Conservation (phyloP, 192 early-diverging fungal genomes). For the Podila minutissima region DNA sequence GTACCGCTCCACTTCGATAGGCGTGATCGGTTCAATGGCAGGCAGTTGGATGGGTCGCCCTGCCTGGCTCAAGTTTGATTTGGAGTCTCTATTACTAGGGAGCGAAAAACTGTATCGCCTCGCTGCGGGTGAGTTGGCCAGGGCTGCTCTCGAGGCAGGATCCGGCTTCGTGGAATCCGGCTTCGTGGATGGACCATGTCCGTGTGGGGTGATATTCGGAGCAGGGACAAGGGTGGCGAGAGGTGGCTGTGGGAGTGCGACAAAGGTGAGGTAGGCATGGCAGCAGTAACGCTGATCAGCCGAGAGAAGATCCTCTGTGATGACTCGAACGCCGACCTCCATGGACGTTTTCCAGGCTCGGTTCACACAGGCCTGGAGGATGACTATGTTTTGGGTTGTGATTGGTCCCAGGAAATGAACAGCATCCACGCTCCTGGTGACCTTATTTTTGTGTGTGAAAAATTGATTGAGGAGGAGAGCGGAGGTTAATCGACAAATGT, state of each 20-base stretch:
- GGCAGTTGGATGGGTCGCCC: conserved; percentile 56
- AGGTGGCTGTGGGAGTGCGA: conserved; percentile 52
- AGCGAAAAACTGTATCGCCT: conserved; percentile 42
- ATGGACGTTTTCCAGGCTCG: conserved; percentile 76
- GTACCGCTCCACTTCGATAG: conserved; percentile 62
- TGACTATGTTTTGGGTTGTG: conserved; percentile 68
- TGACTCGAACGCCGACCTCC: conserved; percentile 77
- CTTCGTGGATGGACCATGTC: not conserved
- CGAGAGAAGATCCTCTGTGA: conserved; percentile 69
- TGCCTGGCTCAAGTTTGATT: not conserved
- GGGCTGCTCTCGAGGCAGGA: conserved; percentile 8
- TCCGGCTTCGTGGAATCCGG: conserved; percentile 7
- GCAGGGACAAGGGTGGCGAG: conserved; percentile 11
- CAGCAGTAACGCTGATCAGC: conserved; percentile 65
- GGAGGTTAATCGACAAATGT: not conserved
- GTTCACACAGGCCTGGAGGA: conserved; percentile 72
- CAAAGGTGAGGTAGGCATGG: conserved; percentile 77
- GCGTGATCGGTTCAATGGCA: conserved; percentile 57
- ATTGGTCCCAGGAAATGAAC: conserved; percentile 76
- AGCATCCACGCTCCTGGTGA: conserved; percentile 73
- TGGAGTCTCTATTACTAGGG: not conserved
- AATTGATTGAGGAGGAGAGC: no score
- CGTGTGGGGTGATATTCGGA: not conserved
- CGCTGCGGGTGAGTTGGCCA: conserved; percentile 31
- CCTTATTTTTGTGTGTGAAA: conserved; percentile 37